These are phyloP conservation scores for Colletotrichum gloeosporioides DNA, from an alignment of 2,329 filamentous ascomycete species.

Conservation along the genomic window DNA sequence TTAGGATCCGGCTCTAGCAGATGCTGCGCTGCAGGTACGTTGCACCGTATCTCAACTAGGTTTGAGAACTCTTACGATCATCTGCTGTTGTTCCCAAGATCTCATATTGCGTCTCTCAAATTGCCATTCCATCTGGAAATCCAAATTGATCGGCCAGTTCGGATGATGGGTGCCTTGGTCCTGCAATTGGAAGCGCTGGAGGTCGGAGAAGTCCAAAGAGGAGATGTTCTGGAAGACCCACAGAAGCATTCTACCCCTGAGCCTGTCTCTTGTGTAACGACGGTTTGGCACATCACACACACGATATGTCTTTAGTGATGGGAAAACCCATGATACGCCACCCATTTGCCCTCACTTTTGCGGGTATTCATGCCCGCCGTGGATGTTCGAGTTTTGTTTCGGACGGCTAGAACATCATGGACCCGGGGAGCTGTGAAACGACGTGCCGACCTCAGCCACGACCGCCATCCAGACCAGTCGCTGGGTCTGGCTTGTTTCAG, in stretches of 20 bases:
- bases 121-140: background rate
- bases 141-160: background rate
- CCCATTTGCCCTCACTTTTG: background rate
- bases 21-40: background rate
- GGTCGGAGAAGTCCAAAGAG: background rate
- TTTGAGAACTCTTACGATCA: background rate
- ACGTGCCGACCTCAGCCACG: background rate
- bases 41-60: background rate
- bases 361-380: background rate
- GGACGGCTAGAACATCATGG: background rate
- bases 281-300: conserved; percentile 8
- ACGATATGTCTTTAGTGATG: background rate
- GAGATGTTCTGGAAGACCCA: conserved; percentile 12
- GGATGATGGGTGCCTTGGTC: background rate
- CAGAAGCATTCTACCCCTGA: background rate
- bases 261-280: conserved; percentile 8
- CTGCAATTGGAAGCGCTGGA: background rate
- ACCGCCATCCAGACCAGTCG: background rate
- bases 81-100: background rate
- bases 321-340: background rate
- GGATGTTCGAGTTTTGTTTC: conserved; percentile 17
- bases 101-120: background rate
- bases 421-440: background rate
- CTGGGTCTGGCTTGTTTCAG: background rate
- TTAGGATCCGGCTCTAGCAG: background rate